Evolutionary conservation across 805 yeast genomes (phyloP).

Genomic region (Metschnikowia rubicola): DNA sequence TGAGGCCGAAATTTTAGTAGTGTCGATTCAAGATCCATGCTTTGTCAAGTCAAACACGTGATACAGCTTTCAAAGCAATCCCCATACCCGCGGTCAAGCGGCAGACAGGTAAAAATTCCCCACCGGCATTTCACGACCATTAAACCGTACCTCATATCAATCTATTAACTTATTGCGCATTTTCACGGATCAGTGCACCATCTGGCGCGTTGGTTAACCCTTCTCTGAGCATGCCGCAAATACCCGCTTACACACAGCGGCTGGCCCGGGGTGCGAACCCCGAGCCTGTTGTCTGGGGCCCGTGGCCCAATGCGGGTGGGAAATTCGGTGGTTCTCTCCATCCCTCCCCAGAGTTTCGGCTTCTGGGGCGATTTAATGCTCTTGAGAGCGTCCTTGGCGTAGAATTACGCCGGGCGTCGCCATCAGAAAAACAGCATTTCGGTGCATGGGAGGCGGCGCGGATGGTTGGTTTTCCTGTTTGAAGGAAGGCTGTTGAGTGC

Average conservation of each 20-base stretch:
- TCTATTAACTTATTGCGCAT: no score
- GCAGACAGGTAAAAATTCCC: no score
- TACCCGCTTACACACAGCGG: slow-evolving; percentile 38
- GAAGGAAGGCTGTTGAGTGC: slow-evolving; percentile 52
- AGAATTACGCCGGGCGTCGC: slow-evolving; percentile 55
- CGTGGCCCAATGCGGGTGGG: slow-evolving; percentile 45
- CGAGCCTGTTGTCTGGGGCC: slow-evolving; percentile 6
- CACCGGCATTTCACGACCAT: no score
- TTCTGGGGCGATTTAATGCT: slow-evolving; percentile 26
- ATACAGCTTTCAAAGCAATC: no score
- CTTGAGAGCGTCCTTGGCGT: slow-evolving; percentile 57
- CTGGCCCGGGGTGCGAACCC: slow-evolving; percentile 14
- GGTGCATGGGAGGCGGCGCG: slow-evolving; percentile 54
- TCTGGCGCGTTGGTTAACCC: slow-evolving; percentile 27
- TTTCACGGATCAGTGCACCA: slow-evolving; percentile 12
- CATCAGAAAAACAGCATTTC: slow-evolving; percentile 46
- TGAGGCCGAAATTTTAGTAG: no score
- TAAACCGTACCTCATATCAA: neutral
- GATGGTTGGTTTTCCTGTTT: slow-evolving; percentile 46
- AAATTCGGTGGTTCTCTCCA: slow-evolving; percentile 61
- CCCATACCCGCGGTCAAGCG: no score
- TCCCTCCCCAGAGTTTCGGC: slow-evolving; percentile 20
- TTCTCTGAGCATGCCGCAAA: slow-evolving; percentile 45
- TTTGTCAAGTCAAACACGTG: no score
- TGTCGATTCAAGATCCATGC: no score